Evolutionary conservation across 2,329 filamentous ascomycete species (phyloP).

Genomic region (Alternaria gansuensis): DNA sequence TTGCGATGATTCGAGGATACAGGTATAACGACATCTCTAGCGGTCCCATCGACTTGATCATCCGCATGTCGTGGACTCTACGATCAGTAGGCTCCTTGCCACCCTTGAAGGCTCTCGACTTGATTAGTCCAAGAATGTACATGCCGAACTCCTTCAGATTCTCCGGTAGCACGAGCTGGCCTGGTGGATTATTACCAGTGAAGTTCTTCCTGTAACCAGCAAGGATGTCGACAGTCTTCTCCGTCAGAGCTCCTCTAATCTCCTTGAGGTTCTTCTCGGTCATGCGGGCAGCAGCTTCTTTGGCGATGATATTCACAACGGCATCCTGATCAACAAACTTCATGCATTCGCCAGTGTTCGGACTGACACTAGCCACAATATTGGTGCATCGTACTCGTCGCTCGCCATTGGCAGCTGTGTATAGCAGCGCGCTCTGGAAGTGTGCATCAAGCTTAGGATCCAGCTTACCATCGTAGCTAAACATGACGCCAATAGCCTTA

Average conservation of each 20-base stretch:
- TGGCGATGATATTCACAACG: constrained; percentile 85
- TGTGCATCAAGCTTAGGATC: constrained; percentile 96
- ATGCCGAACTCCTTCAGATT: constrained; percentile 96
- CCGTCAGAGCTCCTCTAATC: constrained; percentile 80
- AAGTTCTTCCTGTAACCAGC: constrained; percentile 94
- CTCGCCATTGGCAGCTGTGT: constrained; percentile 90
- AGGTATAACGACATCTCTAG: constrained; percentile 89
- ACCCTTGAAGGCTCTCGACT: constrained; percentile 90
- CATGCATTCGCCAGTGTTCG: constrained; percentile 82
- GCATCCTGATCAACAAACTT: constrained; percentile 97
- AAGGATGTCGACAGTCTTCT: constrained; percentile 92
- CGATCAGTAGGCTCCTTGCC: constrained; percentile 91
- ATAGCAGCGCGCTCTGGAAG: constrained; percentile 94
- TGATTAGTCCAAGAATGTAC: constrained; percentile 90
- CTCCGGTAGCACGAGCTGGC: constrained; percentile 93
- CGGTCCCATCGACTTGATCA: constrained; percentile 87
- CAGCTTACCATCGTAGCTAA: constrained; percentile 96
- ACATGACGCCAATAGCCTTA: constrained; percentile 90
- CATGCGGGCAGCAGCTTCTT: constrained; percentile 91
- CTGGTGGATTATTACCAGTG: constrained; percentile 83
- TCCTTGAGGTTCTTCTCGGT: constrained; percentile 81
- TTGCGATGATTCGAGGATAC: constrained; percentile 89
- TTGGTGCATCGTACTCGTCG: constrained; percentile 92
- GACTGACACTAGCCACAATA: constrained; percentile 89
- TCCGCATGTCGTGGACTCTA: constrained; percentile 87